Percentiles rank a stretch among this genome's conserved stretches.
These are phyloP conservation scores for Capronia epimyces DNA, from an alignment of 2,329 filamentous ascomycete species.

Conservation along the genomic window DNA sequence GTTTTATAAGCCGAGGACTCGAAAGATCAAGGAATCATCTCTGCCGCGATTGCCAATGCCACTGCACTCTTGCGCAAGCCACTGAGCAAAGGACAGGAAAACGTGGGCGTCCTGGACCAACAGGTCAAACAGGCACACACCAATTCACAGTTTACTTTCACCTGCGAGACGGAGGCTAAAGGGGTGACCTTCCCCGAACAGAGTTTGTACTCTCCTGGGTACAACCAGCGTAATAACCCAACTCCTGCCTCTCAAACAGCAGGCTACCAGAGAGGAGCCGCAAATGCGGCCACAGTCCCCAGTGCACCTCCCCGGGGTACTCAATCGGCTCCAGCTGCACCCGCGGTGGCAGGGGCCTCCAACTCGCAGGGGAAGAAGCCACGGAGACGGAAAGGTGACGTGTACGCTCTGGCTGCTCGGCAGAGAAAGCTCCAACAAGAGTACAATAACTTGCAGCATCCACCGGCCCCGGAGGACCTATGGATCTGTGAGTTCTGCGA, in stretches of 20 bases:
- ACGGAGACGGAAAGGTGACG: conserved; percentile 61
- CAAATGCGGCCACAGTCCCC: conserved; percentile 53
- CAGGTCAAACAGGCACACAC: conserved; percentile 61
- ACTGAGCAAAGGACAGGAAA: conserved; percentile 63
- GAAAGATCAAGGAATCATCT: conserved; percentile 74
- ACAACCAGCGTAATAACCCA: conserved; percentile 23
- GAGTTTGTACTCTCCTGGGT: conserved; percentile 36
- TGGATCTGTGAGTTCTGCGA: conserved; percentile 99
- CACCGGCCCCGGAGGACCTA: conserved; percentile 64
- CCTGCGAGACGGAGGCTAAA: conserved; percentile 83
- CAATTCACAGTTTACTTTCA: conserved; percentile 92
- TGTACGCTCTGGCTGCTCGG: conserved; percentile 68
- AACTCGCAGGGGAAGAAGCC: conserved; percentile 55
- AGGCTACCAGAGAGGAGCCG: conserved; percentile 39
- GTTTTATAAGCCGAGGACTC: conserved; percentile 39
- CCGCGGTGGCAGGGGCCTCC: conserved; percentile 36
- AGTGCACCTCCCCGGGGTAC: conserved; percentile 39
- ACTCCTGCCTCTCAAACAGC: conserved; percentile 30
- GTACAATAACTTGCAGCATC: conserved; percentile 69
- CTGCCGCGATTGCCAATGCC: conserved; percentile 83
- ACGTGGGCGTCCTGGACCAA: conserved; percentile 70
- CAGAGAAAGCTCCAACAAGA: conserved; percentile 72
- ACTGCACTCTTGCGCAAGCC: conserved; percentile 58
- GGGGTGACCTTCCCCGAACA: conserved; percentile 69
- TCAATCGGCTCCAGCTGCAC: conserved; percentile 34